Evolutionary conservation across 1,284 basidiomycete genomes (phyloP).

Genomic region (Puccinia horiana): DNA sequence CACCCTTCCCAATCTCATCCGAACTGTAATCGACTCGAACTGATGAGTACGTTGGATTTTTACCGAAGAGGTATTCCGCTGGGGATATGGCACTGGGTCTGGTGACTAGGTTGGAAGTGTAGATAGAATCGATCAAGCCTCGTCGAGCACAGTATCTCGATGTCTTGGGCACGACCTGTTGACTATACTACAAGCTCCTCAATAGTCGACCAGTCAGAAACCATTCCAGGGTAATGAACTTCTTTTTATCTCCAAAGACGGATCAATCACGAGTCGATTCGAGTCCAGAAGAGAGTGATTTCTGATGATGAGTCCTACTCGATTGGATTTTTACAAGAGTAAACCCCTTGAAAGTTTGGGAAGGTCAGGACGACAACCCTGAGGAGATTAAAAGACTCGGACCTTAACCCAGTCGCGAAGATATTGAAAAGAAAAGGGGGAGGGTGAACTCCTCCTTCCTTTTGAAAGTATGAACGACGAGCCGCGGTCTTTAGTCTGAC

Average conservation of each 20-base stretch:
- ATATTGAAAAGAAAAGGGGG: neutral
- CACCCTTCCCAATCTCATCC: slow-evolving; percentile 21
- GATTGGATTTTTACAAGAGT: slow-evolving; percentile 19
- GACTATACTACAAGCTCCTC: too few relatives aligned
- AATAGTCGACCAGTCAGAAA: neutral
- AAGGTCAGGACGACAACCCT: neutral
- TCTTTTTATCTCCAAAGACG: too few relatives aligned
- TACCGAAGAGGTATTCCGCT: too few relatives aligned
- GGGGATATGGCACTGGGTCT: too few relatives aligned
- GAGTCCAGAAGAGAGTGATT: slow-evolving; percentile 8
- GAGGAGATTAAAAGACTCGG: slow-evolving; percentile 18
- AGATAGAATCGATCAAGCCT: neutral
- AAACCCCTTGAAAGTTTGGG: slow-evolving; percentile 11
- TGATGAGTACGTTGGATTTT: neutral
- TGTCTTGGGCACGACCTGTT: slow-evolving; percentile 3
- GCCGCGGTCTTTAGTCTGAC: slow-evolving; percentile 3
- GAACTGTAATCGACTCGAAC: neutral
- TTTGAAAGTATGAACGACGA: slow-evolving; percentile 22
- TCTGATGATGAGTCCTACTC: slow-evolving; percentile 22
- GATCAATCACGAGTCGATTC: neutral
- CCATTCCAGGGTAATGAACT: neutral
- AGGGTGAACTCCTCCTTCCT: too few relatives aligned
- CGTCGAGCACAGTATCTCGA: neutral
- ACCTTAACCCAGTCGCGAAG: slow-evolving; percentile 24
- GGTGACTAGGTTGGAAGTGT: too few relatives aligned